A percentile compares a stretch with the other conserved stretches of the same genome.
phyloP scores from a whole-genome alignment of 2,329 filamentous ascomycete genomes.

The Fusarium setosum region DNA sequence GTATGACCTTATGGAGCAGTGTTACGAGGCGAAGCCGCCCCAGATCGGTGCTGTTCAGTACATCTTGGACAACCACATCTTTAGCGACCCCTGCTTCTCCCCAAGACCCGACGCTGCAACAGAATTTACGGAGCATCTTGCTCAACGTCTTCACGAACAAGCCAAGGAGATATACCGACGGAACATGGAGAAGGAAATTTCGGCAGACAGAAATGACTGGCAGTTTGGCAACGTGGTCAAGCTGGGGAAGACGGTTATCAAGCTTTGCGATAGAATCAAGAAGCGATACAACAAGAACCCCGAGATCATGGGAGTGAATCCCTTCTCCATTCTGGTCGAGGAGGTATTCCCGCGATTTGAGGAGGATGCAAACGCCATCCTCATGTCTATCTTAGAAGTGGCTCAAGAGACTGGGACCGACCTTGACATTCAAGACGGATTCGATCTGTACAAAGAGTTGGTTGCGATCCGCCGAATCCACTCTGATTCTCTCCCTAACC shows the following conservation, averaged over 20 bases:
- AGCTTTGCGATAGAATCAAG: constrained; percentile 87
- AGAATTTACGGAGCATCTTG: constrained; percentile 77
- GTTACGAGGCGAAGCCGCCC: constrained; percentile 89
- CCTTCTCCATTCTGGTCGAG: constrained; percentile 77
- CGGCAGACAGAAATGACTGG: constrained; percentile 84
- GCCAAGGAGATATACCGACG: constrained; percentile 84
- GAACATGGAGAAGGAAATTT: constrained; percentile 83
- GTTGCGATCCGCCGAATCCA: constrained; percentile 88
- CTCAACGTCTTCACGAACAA: constrained; percentile 77
- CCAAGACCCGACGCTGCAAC: constrained; percentile 76
- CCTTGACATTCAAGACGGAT: constrained; percentile 90
- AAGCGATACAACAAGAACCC: constrained; percentile 92
- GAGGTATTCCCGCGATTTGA: constrained; percentile 92
- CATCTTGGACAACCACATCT: constrained; percentile 84
- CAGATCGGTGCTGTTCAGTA: constrained; percentile 83
- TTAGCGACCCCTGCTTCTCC: constrained; percentile 80
- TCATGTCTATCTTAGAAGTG: constrained; percentile 81
- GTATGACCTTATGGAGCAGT: constrained; percentile 86
- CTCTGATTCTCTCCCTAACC: constrained; percentile 75
- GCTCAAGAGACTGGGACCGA: constrained; percentile 77
- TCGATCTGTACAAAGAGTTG: constrained; percentile 91
- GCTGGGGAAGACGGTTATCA: constrained; percentile 86
- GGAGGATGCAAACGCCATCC: constrained; percentile 86
- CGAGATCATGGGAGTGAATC: constrained; percentile 81
- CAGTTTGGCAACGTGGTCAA: constrained; percentile 91